Conservation (phyloP, 208 protist species). For the Leishmania gerbilli region DNA sequence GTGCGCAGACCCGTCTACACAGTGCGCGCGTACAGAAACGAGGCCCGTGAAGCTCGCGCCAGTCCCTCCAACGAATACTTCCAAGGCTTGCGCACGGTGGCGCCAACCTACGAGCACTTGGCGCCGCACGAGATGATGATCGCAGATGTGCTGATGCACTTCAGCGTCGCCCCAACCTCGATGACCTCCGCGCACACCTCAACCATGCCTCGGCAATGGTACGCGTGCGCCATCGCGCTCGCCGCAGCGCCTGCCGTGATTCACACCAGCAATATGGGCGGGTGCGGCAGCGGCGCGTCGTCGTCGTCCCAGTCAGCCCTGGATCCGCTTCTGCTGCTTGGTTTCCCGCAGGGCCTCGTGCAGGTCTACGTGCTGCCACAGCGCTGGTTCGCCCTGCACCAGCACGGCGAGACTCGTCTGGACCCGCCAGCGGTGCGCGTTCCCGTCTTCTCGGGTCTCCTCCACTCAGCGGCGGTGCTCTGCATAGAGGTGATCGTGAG, state of each 20-base stretch:
- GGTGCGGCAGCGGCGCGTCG: not conserved
- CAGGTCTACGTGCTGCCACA: constrained; percentile 67
- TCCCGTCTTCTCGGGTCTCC: constrained; percentile 42
- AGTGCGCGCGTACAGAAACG: constrained; percentile 75
- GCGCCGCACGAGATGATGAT: constrained; percentile 41
- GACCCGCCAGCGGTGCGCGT: constrained; percentile 57
- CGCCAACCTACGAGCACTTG: constrained; percentile 85
- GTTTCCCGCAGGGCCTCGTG: constrained; percentile 76
- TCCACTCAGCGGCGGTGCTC: constrained; percentile 62
- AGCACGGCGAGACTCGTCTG: constrained; percentile 40
- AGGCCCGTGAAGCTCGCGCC: constrained; percentile 82
- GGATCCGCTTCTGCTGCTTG: constrained; percentile 60
- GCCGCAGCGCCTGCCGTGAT: constrained; percentile 23
- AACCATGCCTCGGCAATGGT: constrained; percentile 41
- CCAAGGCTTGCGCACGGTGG: constrained; percentile 66
- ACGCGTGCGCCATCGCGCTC: constrained; percentile 65
- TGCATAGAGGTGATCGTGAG: constrained; percentile 50
- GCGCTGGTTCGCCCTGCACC: constrained; percentile 67
- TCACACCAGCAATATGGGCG: not conserved
- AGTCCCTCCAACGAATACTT: constrained; percentile 80
- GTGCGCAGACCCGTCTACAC: constrained; percentile 75
- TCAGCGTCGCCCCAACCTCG: constrained; percentile 32
- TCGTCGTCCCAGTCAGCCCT: constrained; percentile 1
- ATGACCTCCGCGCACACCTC: not conserved
- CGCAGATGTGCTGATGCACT: constrained; percentile 68